Conservation (phyloP, 129 eudicot genomes). For the Lactuca sativa region DNA sequence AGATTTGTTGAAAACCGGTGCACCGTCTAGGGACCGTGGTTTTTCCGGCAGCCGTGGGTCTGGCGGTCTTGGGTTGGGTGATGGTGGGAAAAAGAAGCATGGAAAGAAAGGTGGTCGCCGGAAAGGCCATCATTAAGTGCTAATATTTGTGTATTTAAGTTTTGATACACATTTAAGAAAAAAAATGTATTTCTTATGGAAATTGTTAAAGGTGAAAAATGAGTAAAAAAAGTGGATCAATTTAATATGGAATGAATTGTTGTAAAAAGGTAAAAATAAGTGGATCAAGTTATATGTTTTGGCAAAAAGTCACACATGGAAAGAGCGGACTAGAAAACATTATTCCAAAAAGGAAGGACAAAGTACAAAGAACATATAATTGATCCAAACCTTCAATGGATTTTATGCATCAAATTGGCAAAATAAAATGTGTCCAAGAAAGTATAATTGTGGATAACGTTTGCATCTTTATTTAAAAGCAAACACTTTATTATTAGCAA, state of each 20-base stretch:
- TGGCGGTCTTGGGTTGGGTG: slow-evolving; percentile 30
- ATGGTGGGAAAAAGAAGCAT: slow-evolving; percentile 48
- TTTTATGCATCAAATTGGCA: no score
- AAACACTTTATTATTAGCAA: no score
- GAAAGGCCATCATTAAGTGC: slow-evolving; percentile 41
- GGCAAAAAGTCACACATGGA: slow-evolving; percentile 28
- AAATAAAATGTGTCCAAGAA: no score
- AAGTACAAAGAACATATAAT: slow-evolving; percentile 12
- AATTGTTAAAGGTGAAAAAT: not conserved
- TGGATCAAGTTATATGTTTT: not conserved
- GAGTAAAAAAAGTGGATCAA: no score
- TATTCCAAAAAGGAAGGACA: slow-evolving; percentile 13
- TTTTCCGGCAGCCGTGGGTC: slow-evolving; percentile 18
- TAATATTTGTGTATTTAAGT: no score
- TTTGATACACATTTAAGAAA: no score
- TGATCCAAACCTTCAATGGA: no score
- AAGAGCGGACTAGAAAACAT: slow-evolving; percentile 21
- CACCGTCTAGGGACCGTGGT: slow-evolving; percentile 33
- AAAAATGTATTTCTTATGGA: not conserved
- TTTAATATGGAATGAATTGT: not conserved
- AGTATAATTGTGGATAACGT: no score
- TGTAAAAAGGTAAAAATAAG: no score
- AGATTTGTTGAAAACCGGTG: slow-evolving; percentile 41
- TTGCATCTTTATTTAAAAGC: no score
- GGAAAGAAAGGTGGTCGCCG: slow-evolving; percentile 71